Evolutionary conservation across 2,329 filamentous ascomycete species (phyloP), one percentile per base, ranked within the genome.

Genomic region (Hyphodiscus sp.): DNA sequence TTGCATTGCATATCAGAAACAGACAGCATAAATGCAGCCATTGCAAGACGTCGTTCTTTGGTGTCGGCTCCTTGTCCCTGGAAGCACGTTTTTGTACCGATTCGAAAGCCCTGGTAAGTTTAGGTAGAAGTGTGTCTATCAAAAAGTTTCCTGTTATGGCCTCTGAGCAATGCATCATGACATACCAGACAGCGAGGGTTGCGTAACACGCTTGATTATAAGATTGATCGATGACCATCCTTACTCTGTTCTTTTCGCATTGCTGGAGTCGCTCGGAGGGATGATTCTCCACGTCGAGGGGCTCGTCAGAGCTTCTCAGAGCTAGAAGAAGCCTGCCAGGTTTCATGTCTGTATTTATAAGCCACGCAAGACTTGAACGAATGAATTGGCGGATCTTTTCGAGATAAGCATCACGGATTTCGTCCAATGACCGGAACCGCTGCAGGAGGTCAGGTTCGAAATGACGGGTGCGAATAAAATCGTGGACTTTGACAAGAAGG

Each of bases 171-270:
- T 61, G 49, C n/a, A 54, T 55, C 50, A 57, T 54, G 18, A 53
- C 51, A 50, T 56, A 61, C 58, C 57, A 61, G 6, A 61, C 52
- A 13, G 58, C 57, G 15, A 61, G 49, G 3, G 53, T 54, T 18
- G 51, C 53, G 52, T 54, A 61, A 50, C 58, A 61, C n/a, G 57
- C 58, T 29, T 59, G 54, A n/a, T 58, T 55, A 43, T 60, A 56
- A 9, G 55, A 56, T 15, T 52, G 51, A 33, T 60, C 58, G n/a
- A 51, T 44, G 20, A 47, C 45, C 53, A 58, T 55, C 5, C 18
- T 20, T 8, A 53, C 49, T 38, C 53, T 44, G 23, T 55, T 50
- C 18, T 42, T 48, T 42, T 54, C 54, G 23, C 56, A 58, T 38
- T 33, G 47, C 20, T 50, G 16, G 11, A 58, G 54, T 47, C 56